Conservation (phyloP, 2,329 filamentous ascomycete species). For the Fusarium redolens region DNA sequence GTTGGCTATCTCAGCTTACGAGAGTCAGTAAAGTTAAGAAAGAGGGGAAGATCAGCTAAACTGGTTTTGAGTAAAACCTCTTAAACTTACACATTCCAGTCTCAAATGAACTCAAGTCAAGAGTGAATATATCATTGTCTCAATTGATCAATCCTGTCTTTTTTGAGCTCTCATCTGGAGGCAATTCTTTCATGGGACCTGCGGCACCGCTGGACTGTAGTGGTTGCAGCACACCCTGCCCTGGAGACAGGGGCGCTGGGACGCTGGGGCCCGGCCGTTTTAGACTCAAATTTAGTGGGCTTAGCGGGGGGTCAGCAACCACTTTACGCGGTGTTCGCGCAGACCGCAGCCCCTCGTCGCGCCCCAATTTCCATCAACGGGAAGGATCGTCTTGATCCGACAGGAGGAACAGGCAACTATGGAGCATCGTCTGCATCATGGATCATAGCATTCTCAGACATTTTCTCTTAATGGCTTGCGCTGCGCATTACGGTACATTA, state of each 20-base stretch:
- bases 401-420: slow-evolving; percentile 48
- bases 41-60: not conserved
- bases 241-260: slow-evolving; percentile 30
- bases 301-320: slow-evolving; percentile 42
- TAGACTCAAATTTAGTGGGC: slow-evolving; percentile 41
- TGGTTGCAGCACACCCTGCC: slow-evolving; percentile 31
- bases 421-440: slow-evolving; percentile 41
- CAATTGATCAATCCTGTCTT: slow-evolving; percentile 23
- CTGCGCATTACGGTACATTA: slow-evolving; percentile 13
- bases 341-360: slow-evolving; percentile 43
- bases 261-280: slow-evolving; percentile 20
- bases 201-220: slow-evolving; percentile 35
- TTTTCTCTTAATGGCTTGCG: slow-evolving; percentile 14
- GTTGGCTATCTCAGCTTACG: slow-evolving; percentile 33
- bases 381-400: slow-evolving; percentile 39
- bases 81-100: slow-evolving; percentile 9
- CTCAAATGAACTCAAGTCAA: not conserved
- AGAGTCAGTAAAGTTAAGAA: not conserved
- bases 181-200: slow-evolving; percentile 34
- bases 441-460: slow-evolving; percentile 35
- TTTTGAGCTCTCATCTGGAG: slow-evolving; percentile 7
- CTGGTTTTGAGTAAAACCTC: slow-evolving; percentile 2
- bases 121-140: slow-evolving; percentile 11
- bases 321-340: slow-evolving; percentile 47
- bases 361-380: slow-evolving; percentile 43